Evolutionary conservation across 2,329 filamentous ascomycete genomes (phyloP).

Genomic region (Ploettnerulaceae sp.): DNA sequence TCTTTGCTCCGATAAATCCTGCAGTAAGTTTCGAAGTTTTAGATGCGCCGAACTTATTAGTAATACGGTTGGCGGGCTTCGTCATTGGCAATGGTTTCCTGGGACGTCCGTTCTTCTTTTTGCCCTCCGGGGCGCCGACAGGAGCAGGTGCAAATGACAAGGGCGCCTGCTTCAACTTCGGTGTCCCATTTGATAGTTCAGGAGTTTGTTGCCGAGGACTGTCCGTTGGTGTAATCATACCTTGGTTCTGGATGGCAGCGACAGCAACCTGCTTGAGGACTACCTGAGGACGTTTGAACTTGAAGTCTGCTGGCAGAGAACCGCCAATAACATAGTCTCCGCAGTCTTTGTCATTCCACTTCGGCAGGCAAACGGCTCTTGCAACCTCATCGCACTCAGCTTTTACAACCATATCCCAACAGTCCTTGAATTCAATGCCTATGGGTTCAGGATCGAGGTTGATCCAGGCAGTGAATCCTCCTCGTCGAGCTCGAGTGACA

Average conservation of each 20-base stretch:
- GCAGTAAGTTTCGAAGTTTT: conserved; percentile 23
- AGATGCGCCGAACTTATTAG: conserved; percentile 25
- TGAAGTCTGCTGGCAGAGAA: conserved; percentile 39
- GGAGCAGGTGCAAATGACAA: conserved; percentile 35
- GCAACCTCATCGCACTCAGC: conserved; percentile 88
- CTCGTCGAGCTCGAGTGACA: conserved; percentile 73
- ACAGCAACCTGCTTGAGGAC: conserved; percentile 36
- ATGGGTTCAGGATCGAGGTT: conserved; percentile 83
- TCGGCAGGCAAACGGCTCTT: conserved; percentile 58
- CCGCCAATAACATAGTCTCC: conserved; percentile 45
- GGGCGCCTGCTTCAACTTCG: conserved; percentile 48
- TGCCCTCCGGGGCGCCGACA: conserved; percentile 13
- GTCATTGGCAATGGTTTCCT: conserved; percentile 27
- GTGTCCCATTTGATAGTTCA: conserved; percentile 17
- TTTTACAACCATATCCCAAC: conserved; percentile 86
- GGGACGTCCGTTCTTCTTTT: conserved; percentile 24
- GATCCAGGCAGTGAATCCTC: conserved; percentile 90
- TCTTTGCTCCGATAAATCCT: conserved; percentile 11
- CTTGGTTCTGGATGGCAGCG: conserved; percentile 41
- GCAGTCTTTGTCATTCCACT: conserved; percentile 52
- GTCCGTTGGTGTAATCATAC: conserved; percentile 53
- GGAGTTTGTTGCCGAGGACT: conserved; percentile 47
- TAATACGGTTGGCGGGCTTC: conserved; percentile 26
- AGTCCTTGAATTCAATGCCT: conserved; percentile 80
- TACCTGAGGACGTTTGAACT: conserved; percentile 39